phyloP scores from a whole-genome alignment of 768 basidiomycete genomes.

The Strobilomyces dryophilus region DNA sequence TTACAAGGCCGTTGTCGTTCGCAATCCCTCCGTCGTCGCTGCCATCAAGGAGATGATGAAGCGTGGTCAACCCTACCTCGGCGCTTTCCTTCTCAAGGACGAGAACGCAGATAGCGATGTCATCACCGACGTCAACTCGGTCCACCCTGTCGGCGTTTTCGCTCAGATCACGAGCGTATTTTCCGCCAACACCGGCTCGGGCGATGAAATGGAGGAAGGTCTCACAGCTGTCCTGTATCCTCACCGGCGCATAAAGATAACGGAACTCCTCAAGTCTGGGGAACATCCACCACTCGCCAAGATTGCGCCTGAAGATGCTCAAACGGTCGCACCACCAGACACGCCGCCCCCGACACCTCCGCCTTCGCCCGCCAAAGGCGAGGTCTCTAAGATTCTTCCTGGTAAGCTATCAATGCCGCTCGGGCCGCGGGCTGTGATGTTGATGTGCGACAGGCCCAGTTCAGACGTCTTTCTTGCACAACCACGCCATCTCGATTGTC shows the following conservation, averaged over 20 bases:
- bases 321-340: constrained; percentile 45
- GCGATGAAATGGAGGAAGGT: constrained; percentile 75
- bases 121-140: constrained; percentile 82
- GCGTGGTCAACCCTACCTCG: constrained; percentile 94
- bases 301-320: constrained; percentile 36
- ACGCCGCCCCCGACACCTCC: constrained; percentile 32
- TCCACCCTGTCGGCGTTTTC: constrained; percentile 92
- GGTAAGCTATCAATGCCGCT: constrained; percentile 10
- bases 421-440: background rate
- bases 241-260: constrained; percentile 84
- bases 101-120: constrained; percentile 90
- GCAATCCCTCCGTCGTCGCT: constrained; percentile 84
- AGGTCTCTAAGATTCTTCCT: constrained; percentile 21
- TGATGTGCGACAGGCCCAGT: constrained; percentile 44
- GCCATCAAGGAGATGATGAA: constrained; percentile 97
- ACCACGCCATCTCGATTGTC: constrained; percentile 81
- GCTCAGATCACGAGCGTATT: constrained; percentile 96
- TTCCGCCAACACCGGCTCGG: constrained; percentile 49
- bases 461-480: constrained; percentile 82
- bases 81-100: constrained; percentile 94
- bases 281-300: constrained; percentile 33
- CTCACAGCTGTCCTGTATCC: constrained; percentile 95
- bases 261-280: constrained; percentile 75
- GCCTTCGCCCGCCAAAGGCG: constrained; percentile 18
- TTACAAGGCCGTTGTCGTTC: constrained; percentile 95